Conservation (phyloP, 768 basidiomycete species). For the Leccinum variicolor region DNA sequence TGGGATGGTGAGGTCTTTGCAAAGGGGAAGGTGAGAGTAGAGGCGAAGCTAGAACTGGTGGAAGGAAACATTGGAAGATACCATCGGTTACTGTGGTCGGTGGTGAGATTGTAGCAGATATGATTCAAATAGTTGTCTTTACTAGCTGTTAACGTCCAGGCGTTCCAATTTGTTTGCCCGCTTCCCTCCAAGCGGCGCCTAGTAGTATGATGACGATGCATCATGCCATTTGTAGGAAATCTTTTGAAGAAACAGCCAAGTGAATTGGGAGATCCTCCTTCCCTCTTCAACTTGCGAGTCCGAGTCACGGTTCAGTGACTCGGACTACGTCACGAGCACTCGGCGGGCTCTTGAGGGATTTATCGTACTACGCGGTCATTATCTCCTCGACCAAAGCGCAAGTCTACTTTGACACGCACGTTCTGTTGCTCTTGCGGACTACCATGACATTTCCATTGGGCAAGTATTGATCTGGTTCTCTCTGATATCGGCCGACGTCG, state of each 20-base stretch:
- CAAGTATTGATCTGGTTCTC: conserved; percentile 80
- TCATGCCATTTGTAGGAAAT: conserved; percentile 64
- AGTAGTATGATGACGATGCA: conserved; percentile 73
- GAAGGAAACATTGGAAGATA: not conserved
- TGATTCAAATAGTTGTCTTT: not conserved
- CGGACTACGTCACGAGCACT: too few relatives aligned
- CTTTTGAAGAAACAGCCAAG: conserved; percentile 50
- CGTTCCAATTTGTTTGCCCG: conserved; percentile 79
- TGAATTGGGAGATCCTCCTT: conserved; percentile 37
- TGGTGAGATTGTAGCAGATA: conserved; percentile 12
- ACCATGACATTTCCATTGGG: conserved; percentile 90
- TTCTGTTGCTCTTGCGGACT: conserved; percentile 78
- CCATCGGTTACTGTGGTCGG: conserved; percentile 24
- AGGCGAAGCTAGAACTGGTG: not conserved
- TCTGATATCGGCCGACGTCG: conserved; percentile 70
- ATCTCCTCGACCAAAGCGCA: conserved; percentile 85
- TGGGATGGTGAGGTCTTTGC: conserved; percentile 38
- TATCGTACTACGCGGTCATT: conserved; percentile 64
- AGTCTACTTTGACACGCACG: conserved; percentile 73
- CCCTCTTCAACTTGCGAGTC: conserved; percentile 48
- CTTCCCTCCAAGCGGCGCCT: conserved; percentile 65
- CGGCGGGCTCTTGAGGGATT: conserved; percentile 58
- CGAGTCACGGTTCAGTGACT: too few relatives aligned
- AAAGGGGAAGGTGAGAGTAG: conserved; percentile 11
- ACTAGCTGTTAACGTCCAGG: conserved; percentile 39